Conservation (phyloP, 1,139 yeast species). For the Pichiaceae sp. region DNA sequence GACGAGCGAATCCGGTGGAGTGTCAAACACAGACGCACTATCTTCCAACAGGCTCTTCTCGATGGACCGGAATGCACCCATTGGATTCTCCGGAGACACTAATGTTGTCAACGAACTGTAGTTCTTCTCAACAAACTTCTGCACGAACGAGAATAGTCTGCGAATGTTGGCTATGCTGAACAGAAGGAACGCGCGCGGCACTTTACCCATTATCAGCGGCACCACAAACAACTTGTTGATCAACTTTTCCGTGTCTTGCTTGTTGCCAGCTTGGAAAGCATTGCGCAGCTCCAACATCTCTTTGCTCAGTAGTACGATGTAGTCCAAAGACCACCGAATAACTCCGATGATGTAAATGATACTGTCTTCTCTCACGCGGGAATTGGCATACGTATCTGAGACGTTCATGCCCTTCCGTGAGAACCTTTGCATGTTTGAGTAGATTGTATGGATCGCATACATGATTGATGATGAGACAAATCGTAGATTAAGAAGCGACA, state of each 20-base stretch:
- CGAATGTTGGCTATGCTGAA: conserved; percentile 65
- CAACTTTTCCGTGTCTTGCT: conserved; percentile 13
- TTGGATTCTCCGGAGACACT: conserved; percentile 21
- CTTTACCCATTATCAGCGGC: conserved; percentile 53
- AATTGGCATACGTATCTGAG: conserved; percentile 42
- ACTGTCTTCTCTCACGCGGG: conserved; percentile 48
- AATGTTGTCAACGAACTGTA: conserved; percentile 18
- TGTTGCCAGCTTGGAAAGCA: conserved; percentile 16
- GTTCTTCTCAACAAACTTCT: conserved; percentile 26
- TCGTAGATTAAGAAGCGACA: conserved; percentile 62
- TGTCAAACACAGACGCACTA: conserved; percentile 11
- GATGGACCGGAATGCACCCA: conserved; percentile 24
- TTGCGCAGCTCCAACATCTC: conserved; percentile 38
- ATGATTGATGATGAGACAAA: conserved; percentile 68
- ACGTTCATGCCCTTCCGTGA: conserved; percentile 24
- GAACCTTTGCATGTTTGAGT: conserved; percentile 42
- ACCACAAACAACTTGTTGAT: conserved; percentile 28
- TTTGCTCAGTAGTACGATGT: conserved; percentile 57
- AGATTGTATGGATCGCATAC: conserved; percentile 59
- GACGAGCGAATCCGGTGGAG: conserved; percentile 2
- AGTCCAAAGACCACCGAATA: conserved; percentile 73
- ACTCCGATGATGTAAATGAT: conserved; percentile 60
- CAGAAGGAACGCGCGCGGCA: conserved; percentile 62
- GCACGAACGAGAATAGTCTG: conserved; percentile 51
- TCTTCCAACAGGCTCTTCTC: conserved; percentile 34